A percentile compares a stretch with the other conserved stretches of the same genome.
Evolutionary conservation across 257 asterid genomes (phyloP).

Genomic region (Solanum etuberosum): DNA sequence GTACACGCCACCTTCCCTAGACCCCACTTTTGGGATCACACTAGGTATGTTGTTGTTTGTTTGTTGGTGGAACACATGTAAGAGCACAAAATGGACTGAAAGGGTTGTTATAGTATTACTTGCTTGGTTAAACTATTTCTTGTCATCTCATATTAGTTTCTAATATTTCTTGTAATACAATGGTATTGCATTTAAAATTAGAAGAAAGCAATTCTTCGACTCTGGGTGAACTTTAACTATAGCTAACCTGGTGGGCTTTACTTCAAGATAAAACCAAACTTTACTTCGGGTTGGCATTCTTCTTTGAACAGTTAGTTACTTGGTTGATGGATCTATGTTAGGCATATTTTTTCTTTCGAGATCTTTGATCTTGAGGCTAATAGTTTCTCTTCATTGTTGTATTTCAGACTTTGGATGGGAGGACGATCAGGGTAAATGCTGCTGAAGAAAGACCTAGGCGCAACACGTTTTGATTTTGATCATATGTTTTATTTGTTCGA

Average conservation of each 20-base stretch:
- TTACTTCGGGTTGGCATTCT: background rate
- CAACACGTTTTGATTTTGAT: conserved; percentile 3
- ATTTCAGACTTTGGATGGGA: conserved; percentile 62
- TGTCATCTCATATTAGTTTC: background rate
- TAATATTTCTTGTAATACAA: background rate
- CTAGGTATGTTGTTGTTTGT: background rate
- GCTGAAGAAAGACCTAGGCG: conserved; percentile 68
- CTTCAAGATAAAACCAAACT: background rate
- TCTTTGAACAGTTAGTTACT: background rate
- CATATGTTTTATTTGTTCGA: background rate
- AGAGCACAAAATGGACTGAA: background rate
- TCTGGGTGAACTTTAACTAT: background rate
- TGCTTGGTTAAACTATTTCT: background rate
- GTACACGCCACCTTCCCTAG: background rate
- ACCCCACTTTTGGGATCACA: background rate
- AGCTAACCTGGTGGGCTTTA: background rate
- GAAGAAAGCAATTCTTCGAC: background rate
- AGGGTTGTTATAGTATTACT: background rate
- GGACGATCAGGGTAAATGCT: conserved; percentile 62
- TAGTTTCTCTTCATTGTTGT: background rate
- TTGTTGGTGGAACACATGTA: background rate
- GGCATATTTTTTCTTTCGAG: background rate
- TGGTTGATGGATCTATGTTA: background rate
- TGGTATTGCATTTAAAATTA: background rate
- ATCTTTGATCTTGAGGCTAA: background rate